These are phyloP conservation scores for Geosmithia putterillii DNA, from an alignment of 2,329 filamentous ascomycete genomes.

Conservation along the genomic window DNA sequence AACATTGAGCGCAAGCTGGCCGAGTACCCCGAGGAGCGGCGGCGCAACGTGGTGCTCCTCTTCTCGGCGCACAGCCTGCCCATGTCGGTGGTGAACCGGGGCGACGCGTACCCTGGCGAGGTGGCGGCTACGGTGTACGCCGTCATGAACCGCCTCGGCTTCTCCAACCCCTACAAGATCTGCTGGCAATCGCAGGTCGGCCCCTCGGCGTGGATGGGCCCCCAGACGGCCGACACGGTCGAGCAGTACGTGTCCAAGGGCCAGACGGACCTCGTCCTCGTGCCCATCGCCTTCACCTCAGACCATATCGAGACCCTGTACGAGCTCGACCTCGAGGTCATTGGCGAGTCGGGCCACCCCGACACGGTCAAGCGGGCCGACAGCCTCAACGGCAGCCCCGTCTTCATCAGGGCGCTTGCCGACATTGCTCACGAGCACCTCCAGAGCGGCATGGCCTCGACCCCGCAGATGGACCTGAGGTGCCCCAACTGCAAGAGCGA, in stretches of 20 bases:
- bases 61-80: constrained; percentile 95
- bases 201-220: constrained; percentile 87
- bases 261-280: constrained; percentile 79
- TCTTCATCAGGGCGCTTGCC: constrained; percentile 84
- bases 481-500: constrained; percentile 92
- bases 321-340: constrained; percentile 89
- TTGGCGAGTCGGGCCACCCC: constrained; percentile 67
- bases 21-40: constrained; percentile 71
- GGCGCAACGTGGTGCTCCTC: constrained; percentile 71
- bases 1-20: constrained; percentile 81
- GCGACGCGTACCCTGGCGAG: constrained; percentile 90
- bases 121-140: constrained; percentile 93
- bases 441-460: constrained; percentile 53
- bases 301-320: constrained; percentile 97
- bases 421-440: constrained; percentile 78
- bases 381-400: constrained; percentile 78
- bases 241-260: constrained; percentile 82
- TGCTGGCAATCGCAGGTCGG: constrained; percentile 99
- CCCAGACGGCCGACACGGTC: constrained; percentile 82
- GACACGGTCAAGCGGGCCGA: constrained; percentile 83
- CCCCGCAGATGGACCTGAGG: constrained; percentile 74
- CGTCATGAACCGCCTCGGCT: constrained; percentile 84
- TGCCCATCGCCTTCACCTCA: constrained; percentile 96
- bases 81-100: constrained; percentile 89
- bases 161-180: constrained; percentile 82